Evolutionary conservation across 257 asterid genomes (phyloP), one percentile per base, ranked within the genome.

Genomic region (Parsonsia alboflavescens): DNA sequence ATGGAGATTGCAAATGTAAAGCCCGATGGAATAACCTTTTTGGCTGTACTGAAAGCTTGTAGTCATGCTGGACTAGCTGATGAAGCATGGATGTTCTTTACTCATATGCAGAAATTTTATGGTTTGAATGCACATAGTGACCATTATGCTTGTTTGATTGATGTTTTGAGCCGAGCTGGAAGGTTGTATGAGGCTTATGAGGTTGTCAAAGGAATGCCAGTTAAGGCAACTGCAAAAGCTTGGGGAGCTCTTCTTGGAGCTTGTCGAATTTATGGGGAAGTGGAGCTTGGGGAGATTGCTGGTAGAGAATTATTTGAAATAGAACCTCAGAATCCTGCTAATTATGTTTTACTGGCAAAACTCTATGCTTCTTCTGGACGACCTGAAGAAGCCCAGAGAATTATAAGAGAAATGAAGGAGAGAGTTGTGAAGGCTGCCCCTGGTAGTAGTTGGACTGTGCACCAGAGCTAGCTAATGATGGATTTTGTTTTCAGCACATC

Each of bases 191-290:
- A 84, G 72, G 91, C 91, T 1, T 84, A 82, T 44, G 85, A 84
- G 1, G 80, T 86, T 45, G 73, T 84, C 30, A 81, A 57, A 64
- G 46, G 59, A 74, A 84, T 86, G 88, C 85, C 86, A 0, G 81
- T 80, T 30, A 78, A 82, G 28, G 88, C 74, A 58, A 86, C 86
- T 72, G 86, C 83, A 2, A 86, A 84, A 82, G 86, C 88, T 67
- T 86, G 90, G 90, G 89, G 88, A 39, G 88, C 88, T 33, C 79
- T 86, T 49, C 84, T 86, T 68, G 88, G 82, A 28, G 87, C 90
- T 66, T 86, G 86, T 68, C 78, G 88, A 68, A 86, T 79, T 13
- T 80, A 84, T 78, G 88, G 86, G 69, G 86, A 86, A 69, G 81
- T 86, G n/a, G 80, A 84, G 62, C 78, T 86, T 7, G 90, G 86